These are phyloP conservation scores for Hypoxylon cercidicola DNA, from an alignment of 495 filamentous ascomycete species.

Conservation along the genomic window DNA sequence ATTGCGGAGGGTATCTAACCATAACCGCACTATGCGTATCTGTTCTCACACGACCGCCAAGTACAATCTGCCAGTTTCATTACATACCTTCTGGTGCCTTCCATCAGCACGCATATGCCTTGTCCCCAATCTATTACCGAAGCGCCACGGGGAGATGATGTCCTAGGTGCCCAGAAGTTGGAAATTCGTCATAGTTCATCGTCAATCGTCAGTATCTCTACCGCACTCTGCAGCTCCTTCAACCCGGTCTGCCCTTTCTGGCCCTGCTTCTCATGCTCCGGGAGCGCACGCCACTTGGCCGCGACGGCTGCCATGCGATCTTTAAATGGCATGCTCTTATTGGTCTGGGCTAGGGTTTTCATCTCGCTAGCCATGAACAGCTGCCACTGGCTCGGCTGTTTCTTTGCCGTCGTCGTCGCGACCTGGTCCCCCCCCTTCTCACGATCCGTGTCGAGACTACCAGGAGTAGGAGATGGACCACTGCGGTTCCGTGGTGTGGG, in stretches of 20 bases:
- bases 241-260: constrained; percentile 8
- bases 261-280: constrained; percentile 15
- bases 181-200: constrained; percentile 13
- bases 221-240: constrained; percentile 13
- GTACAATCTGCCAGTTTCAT: constrained; percentile 1
- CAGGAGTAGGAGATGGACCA: neutral
- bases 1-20: neutral
- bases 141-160: constrained; percentile 16
- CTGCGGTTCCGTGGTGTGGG: constrained; percentile 70
- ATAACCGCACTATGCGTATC: neutral
- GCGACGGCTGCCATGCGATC: constrained; percentile 69
- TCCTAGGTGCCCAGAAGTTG: constrained; percentile 5
- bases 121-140: neutral
- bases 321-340: constrained; percentile 63
- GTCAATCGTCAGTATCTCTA: constrained; percentile 36
- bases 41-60: neutral
- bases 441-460: constrained; percentile 3
- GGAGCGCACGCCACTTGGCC: constrained; percentile 35
- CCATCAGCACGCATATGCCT: neutral
- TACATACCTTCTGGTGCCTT: neutral
- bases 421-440: constrained; percentile 33
- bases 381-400: constrained; percentile 67
- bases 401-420: constrained; percentile 5
- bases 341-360: constrained; percentile 57
- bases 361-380: constrained; percentile 69